Conservation (phyloP, 2,329 filamentous ascomycete genomes). For the Hymenoscyphus scutula region DNA sequence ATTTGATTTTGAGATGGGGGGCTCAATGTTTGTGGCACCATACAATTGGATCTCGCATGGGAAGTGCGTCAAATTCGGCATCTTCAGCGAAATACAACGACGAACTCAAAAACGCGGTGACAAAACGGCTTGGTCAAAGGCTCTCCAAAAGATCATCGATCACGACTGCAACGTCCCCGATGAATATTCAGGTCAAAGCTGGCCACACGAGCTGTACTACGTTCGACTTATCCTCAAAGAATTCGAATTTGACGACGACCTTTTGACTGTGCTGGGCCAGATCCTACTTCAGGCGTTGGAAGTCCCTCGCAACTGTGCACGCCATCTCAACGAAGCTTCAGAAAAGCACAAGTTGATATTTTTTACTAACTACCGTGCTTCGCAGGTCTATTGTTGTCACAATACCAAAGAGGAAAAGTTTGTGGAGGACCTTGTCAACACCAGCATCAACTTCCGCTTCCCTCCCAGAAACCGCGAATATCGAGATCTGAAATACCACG, state of each 20-base stretch:
- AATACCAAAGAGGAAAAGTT: slow-evolving; percentile 19
- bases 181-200: neutral
- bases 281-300: slow-evolving; percentile 26
- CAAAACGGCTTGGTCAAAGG: neutral
- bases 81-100: slow-evolving; percentile 1
- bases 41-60: slow-evolving; percentile 18
- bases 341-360: slow-evolving; percentile 27
- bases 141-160: neutral
- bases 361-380: slow-evolving; percentile 33
- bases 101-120: slow-evolving; percentile 1
- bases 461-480: slow-evolving; percentile 6
- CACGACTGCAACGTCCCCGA: neutral
- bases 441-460: slow-evolving; percentile 15
- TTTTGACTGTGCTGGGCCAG: slow-evolving; percentile 19
- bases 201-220: slow-evolving; percentile 19
- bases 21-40: slow-evolving; percentile 10
- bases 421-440: slow-evolving; percentile 16
- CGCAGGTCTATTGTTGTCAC: slow-evolving; percentile 34
- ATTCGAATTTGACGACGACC: slow-evolving; percentile 9
- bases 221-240: slow-evolving; percentile 13
- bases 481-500: slow-evolving; percentile 22
- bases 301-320: slow-evolving; percentile 21
- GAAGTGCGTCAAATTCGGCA: neutral
- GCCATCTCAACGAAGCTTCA: slow-evolving; percentile 13
- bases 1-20: neutral